Evolutionary conservation across 2,329 filamentous ascomycete genomes (phyloP).

Genomic region (Ceratocystis smalleyi): DNA sequence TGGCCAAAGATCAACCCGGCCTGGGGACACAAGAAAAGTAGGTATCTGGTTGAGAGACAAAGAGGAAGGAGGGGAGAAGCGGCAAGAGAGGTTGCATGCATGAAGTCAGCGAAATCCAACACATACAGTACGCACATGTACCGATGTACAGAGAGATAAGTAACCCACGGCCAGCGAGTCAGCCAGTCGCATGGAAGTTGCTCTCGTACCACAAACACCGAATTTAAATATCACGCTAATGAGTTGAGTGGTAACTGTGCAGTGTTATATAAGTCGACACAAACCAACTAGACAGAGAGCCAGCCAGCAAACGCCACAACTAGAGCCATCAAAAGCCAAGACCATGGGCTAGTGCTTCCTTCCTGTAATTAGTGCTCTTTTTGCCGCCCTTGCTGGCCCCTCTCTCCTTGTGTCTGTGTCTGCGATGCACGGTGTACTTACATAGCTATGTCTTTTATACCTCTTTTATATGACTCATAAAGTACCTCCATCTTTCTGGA

Average conservation of each 20-base stretch:
- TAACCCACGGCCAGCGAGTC: not conserved
- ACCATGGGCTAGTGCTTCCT: constrained; percentile 1
- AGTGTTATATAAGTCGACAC: not conserved
- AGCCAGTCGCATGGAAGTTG: not conserved
- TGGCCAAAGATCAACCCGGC: not conserved
- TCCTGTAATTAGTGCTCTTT: not conserved
- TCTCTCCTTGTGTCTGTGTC: not conserved
- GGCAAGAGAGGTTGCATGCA: not conserved
- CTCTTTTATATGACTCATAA: constrained; percentile 10
- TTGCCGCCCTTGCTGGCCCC: not conserved
- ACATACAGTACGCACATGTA: not conserved
- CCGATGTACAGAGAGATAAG: not conserved
- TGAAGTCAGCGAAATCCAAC: constrained; percentile 1
- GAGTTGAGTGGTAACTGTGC: not conserved
- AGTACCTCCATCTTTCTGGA: constrained; percentile 4
- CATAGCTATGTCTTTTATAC: not conserved
- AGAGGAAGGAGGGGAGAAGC: too few species aligned
- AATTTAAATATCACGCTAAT: not conserved
- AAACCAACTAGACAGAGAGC: not conserved
- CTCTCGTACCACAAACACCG: not conserved
- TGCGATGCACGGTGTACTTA: constrained; percentile 6
- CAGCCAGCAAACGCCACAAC: not conserved
- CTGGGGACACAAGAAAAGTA: too few species aligned
- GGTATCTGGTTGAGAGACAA: too few species aligned
- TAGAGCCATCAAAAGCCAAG: not conserved